These are phyloP conservation scores for Ehretia macrophylla DNA, from an alignment of 257 asterid species.

Conservation along the genomic window DNA sequence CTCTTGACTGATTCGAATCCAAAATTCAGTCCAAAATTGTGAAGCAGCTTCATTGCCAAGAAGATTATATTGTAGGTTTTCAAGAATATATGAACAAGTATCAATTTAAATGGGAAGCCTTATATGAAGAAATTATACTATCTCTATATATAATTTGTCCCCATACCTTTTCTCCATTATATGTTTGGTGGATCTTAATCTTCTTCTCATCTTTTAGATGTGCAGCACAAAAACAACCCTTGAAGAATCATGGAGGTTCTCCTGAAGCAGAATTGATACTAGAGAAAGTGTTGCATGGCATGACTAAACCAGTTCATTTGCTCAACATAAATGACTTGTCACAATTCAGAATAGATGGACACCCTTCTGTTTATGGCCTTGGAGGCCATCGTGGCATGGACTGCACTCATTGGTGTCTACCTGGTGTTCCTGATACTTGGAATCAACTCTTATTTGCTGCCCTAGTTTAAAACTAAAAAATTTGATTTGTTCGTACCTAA, in stretches of 20 bases:
- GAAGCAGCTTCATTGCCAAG: too few species aligned
- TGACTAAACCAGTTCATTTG: conserved; percentile 23
- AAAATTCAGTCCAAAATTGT: too few species aligned
- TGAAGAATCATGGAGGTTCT: background rate
- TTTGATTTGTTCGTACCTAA: background rate
- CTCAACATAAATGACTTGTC: conserved; percentile 25
- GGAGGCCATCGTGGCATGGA: conserved; percentile 16
- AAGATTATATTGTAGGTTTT: too few species aligned
- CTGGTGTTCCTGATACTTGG: conserved; percentile 35
- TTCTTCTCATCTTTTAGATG: conserved; percentile 2
- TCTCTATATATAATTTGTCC: too few species aligned
- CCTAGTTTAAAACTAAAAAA: background rate
- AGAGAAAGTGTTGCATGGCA: conserved; percentile 13
- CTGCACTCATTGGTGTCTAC: conserved; percentile 35
- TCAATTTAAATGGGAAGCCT: too few species aligned
- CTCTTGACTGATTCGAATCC: too few species aligned
- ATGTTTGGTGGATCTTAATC: background rate
- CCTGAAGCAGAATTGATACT: conserved; percentile 16
- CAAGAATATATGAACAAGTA: too few species aligned
- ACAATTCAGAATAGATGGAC: conserved; percentile 25
- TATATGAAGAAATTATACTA: too few species aligned
- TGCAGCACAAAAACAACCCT: conserved; percentile 11
- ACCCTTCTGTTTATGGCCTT: conserved; percentile 18
- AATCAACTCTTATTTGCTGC: conserved; percentile 20
- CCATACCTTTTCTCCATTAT: too few species aligned